Base-by-base conservation (phyloP, 2,329 filamentous ascomycete genomes). In the Elsinoe necatrix region DNA sequence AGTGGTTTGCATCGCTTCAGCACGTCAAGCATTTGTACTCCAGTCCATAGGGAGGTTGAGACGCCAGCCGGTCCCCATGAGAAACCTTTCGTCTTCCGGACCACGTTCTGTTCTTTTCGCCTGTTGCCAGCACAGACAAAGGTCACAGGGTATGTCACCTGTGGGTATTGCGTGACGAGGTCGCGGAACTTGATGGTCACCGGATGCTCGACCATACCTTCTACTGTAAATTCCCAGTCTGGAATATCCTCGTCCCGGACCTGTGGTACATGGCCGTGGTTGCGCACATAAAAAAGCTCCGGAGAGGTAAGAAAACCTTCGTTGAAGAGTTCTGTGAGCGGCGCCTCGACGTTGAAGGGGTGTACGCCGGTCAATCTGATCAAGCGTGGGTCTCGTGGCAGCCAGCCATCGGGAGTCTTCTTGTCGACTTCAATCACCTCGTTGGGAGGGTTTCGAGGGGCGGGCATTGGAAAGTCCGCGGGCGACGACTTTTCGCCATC, bases 41-140 rank as follows among this genome's bases (percentile, higher is more conserved):
- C 91, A 0, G 91, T 96, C 78, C 88, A 96, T 0, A 95, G 73
- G 0, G 89, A 89, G 0, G 89, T 96, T 0, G 89, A 95, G 4
- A 96, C 69, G 21, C 90, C 91, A 3, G 88, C 90, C 0, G 91
- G 78, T 34, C 91, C 91, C 91, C 91, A 96, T 1, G 89, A 95
- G 72, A 96, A 96, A 0, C 91, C 91, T 65, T 95, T 95, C 1
- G 87, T 89, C 69, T 95, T 95, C 14, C 89, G 80, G 2, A 95
- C 87, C 54, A 89, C 78, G 63, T 96, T 96, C 67, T 95, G 91
- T 71, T 96, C 91, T 72, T 95, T 95, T 29, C 91, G 81, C 58
- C 91, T 80, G 69, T 96, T 96, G 1, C 91, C 91, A 3, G 91
- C 91, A 69, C 91, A 96, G 20, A 95, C 90, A 1, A 96, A 79